Conservation (phyloP, 2,329 filamentous ascomycete genomes). For the Epichloe amarillans region DNA sequence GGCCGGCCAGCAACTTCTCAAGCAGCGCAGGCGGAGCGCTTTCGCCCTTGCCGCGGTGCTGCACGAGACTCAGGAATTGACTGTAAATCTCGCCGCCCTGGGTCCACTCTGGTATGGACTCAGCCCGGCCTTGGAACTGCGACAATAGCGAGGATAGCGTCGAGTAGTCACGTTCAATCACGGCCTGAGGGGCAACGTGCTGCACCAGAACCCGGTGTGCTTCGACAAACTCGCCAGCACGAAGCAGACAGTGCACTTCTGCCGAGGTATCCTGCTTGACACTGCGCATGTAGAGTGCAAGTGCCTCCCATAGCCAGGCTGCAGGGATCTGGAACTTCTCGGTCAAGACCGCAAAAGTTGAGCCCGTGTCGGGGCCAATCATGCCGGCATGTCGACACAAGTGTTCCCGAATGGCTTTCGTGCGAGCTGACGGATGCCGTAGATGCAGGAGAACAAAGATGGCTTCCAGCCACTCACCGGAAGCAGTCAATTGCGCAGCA, state of each 20-base stretch:
- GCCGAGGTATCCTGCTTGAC: slow-evolving; percentile 52
- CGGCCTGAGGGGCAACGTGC: slow-evolving; percentile 65
- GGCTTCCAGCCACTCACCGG: slow-evolving; percentile 55
- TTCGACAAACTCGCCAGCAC: slow-evolving; percentile 61
- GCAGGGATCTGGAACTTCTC: slow-evolving; percentile 57
- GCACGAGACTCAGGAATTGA: slow-evolving; percentile 41
- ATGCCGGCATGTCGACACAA: slow-evolving; percentile 57
- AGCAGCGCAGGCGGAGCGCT: slow-evolving; percentile 31
- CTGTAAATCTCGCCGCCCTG: slow-evolving; percentile 69
- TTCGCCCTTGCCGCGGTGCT: slow-evolving; percentile 28
- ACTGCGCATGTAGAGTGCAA: slow-evolving; percentile 68
- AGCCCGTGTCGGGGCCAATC: slow-evolving; percentile 45
- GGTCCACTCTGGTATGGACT: slow-evolving; percentile 58
- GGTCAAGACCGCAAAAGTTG: slow-evolving; percentile 45
- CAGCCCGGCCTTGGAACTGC: slow-evolving; percentile 53
- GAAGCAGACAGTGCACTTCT: slow-evolving; percentile 70
- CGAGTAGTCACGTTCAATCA: slow-evolving; percentile 72
- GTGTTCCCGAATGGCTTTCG: slow-evolving; percentile 56
- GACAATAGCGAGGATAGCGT: slow-evolving; percentile 55
- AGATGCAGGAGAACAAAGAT: slow-evolving; percentile 69
- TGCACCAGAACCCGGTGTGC: slow-evolving; percentile 74
- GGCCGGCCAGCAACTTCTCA: slow-evolving; percentile 41
- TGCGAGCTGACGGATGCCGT: slow-evolving; percentile 47
- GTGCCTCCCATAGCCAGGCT: slow-evolving; percentile 76
- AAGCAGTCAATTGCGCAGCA: slow-evolving; percentile 46